Evolutionary conservation across 2,329 filamentous ascomycete species (phyloP), one percentile per base, ranked within the genome.

Genomic region (Thelonectria olida): DNA sequence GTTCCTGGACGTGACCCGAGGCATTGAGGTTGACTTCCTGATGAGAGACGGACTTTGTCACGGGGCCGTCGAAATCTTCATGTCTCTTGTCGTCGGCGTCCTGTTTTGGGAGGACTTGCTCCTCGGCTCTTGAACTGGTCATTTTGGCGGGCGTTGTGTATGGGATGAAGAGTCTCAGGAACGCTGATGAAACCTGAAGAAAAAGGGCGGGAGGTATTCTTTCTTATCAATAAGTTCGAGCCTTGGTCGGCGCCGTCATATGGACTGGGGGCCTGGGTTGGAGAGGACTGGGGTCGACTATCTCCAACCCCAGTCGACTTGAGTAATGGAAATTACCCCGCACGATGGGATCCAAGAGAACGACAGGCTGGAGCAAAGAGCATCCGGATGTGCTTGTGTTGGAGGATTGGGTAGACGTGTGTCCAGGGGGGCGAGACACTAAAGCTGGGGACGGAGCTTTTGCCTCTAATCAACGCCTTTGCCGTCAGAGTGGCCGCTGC

Each of bases 1-100:
- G 73, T 53, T 77, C 75, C 49, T 81, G 79, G 34, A 77, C 74
- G 56, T 81, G 79, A 0, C 79, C 79, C 2, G 78, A 78, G 4
- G 78, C 78, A 65, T 79, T 80, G 67, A 79, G 64, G 23, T 49
- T 51, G 4, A 56, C 47, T n/a, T 58, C 54, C n/a, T 59, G 48
- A 17, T 59, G 45, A 19, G 52, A 54, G 36, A 53, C 8, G 19
- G 57, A 15, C 45, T 55, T 49, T 9, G 61, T 39, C 20, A 62
- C 61, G 36, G 58, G 23, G 3, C 27, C 28, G 2, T 64, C 23
- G 7, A 50, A 41, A 20, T 55, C 53, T 6, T 48, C 4, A n/a
- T 61, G 56, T 10, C 20, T 15, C 39, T 66, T 67, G 17, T 54
- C 36, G 34, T 49, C 53, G 49, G 45, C 61, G n/a, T 66, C 47